Evolutionary conservation across 2,329 filamentous ascomycete species (phyloP), one percentile per base, ranked within the genome.

Genomic region (Cadophora malorum): DNA sequence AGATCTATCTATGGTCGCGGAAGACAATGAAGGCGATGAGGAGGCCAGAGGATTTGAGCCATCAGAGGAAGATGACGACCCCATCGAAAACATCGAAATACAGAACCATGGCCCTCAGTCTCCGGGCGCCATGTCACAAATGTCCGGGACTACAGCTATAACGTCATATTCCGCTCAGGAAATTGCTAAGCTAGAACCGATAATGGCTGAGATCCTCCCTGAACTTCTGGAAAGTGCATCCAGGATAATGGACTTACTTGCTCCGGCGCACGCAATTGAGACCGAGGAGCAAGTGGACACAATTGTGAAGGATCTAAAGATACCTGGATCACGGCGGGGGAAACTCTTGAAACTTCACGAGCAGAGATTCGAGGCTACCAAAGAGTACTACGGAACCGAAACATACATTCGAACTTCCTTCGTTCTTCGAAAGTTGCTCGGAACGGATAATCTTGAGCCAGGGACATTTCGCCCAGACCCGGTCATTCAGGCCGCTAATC

Each of bases 401-500:
- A 61, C 55, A 19, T 84, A 81, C 56, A 79, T 85, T 47, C 74
- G 79, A 52, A 71, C 74, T 4, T 64, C 71, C 1, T 68, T 75
- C 9, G 72, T 82, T 35, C 67, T 77, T 38, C 65, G 68, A 12
- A 71, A 76, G 53, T 70, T 83, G 16, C 73, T 76, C 14, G 73
- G 74, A 0, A 69, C 72, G n/a, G 45, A 74, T 25, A 61, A 74
- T 4, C 69, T 65, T 58, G 65, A 25, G 12, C 73, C 41, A 47
- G 72, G 55, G 16, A 69, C 19, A 9, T 82, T 79, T 73, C 77
- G 74, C 9, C 79, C 79, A 10, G 76, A 78, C 52, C 75, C 78
- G 3, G 73, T 82, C 23, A 66, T 85, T 5, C 76, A 82, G 65
- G 76, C 78, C 45, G 80, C 81, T 14, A 85, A 85, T 71, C 73